Percentiles rank a stretch among this genome's conserved stretches.
These are phyloP conservation scores for Debaryomyces sp. DNA, from an alignment of 1,139 yeast genomes.

Conservation along the genomic window DNA sequence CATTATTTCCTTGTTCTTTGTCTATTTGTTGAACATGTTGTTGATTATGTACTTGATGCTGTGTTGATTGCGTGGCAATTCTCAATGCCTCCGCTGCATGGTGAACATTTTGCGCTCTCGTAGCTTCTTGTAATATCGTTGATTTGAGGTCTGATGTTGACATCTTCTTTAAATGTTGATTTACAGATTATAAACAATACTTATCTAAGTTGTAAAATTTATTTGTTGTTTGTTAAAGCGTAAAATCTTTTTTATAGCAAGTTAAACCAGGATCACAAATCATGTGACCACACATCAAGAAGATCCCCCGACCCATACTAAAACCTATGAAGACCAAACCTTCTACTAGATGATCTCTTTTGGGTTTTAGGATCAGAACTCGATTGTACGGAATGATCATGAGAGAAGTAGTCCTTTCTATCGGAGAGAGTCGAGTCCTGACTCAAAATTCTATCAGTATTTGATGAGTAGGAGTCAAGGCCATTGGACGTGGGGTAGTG, in stretches of 20 bases:
- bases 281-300: background rate
- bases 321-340: conserved; percentile 12
- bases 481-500: background rate
- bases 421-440: conserved; percentile 14
- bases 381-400: background rate
- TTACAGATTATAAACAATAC: conserved; percentile 8
- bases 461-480: conserved; percentile 10
- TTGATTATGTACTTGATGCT: conserved; percentile 19
- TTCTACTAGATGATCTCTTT: conserved; percentile 11
- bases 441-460: conserved; percentile 17
- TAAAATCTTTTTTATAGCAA: background rate
- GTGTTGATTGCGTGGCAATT: conserved; percentile 13
- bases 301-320: background rate
- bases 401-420: conserved; percentile 18
- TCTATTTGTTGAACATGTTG: conserved; percentile 14
- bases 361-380: background rate
- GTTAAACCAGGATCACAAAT: background rate
- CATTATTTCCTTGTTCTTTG: background rate
- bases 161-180: background rate
- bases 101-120: conserved; percentile 9
- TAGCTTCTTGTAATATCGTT: conserved; percentile 5
- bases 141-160: conserved; percentile 9
- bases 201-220: conserved; percentile 14
- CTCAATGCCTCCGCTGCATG: conserved; percentile 14
- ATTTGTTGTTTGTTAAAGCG: conserved; percentile 5